These are phyloP conservation scores for Carpinus viminea DNA, from an alignment of 306 rosid genomes.

Conservation along the genomic window DNA sequence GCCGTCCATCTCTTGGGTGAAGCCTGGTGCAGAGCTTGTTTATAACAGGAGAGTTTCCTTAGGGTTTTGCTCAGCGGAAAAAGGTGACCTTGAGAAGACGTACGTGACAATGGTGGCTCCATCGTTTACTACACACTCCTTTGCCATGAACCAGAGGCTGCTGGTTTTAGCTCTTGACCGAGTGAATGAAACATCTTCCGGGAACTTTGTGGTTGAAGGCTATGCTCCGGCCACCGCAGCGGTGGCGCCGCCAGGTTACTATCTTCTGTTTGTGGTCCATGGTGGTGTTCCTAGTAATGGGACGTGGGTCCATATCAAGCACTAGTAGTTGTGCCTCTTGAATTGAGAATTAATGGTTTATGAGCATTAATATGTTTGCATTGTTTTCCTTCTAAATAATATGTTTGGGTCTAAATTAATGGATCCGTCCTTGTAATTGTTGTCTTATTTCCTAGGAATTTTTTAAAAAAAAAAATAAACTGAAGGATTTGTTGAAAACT, in stretches of 20 bases:
- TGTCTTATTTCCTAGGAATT: too few relatives aligned
- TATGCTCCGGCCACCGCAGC: conserved; percentile 28
- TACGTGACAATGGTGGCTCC: conserved; percentile 39
- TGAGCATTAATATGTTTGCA: too few relatives aligned
- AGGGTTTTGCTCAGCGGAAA: neutral
- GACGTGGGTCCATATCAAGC: conserved; percentile 26
- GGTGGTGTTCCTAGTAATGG: conserved; percentile 37
- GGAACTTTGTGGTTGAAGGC: conserved; percentile 11
- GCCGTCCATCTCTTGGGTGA: conserved; percentile 22
- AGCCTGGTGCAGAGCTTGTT: conserved; percentile 11
- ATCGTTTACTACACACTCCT: conserved; percentile 41
- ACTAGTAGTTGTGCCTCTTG: neutral
- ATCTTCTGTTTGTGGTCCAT: conserved; percentile 32
- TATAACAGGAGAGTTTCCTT: conserved; percentile 16
- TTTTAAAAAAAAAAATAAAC: too few relatives aligned
- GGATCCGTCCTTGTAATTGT: too few relatives aligned
- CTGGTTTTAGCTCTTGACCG: conserved; percentile 25
- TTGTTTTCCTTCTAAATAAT: too few relatives aligned
- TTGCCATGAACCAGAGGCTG: conserved; percentile 43
- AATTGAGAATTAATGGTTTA: neutral
- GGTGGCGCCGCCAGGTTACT: conserved; percentile 39
- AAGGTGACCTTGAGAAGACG: neutral
- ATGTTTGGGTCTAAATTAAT: too few relatives aligned
- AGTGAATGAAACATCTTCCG: neutral
- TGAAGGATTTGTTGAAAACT: too few relatives aligned